These are phyloP conservation scores for Phialocephala sp. DNA, from an alignment of 2,329 filamentous ascomycete species.

Conservation along the genomic window DNA sequence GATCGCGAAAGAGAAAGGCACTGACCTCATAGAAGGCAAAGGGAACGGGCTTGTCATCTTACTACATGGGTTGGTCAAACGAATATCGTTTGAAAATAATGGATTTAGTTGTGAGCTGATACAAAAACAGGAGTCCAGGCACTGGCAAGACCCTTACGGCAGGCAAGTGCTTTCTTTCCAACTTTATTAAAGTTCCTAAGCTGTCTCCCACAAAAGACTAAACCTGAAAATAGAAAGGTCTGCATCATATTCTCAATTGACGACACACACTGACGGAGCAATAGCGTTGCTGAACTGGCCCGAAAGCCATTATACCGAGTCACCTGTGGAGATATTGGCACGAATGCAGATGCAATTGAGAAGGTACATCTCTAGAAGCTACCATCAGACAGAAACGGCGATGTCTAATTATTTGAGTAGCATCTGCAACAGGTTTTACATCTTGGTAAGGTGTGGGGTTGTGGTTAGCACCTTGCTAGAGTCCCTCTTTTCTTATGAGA, in stretches of 20 bases:
- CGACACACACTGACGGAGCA: neutral
- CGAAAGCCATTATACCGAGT: constrained; percentile 57
- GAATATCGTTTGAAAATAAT: neutral
- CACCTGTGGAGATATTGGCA: constrained; percentile 72
- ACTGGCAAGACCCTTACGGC: constrained; percentile 42
- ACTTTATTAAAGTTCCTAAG: neutral
- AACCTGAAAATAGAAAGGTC: constrained; percentile 1
- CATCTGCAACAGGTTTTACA: constrained; percentile 34
- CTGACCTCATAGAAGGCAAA: constrained; percentile 37
- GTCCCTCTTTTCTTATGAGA: neutral
- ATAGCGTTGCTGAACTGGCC: constrained; percentile 57
- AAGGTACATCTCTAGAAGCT: constrained; percentile 23
- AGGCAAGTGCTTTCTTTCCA: constrained; percentile 36
- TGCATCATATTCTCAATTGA: neutral
- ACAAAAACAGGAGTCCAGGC: constrained; percentile 17
- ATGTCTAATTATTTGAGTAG: neutral
- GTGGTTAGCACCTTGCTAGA: constrained; percentile 9
- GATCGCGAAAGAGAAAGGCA: neutral
- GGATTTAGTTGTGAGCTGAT: neutral
- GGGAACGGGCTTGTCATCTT: constrained; percentile 31
- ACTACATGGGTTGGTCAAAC: constrained; percentile 20
- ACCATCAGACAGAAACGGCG: neutral
- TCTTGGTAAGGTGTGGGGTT: constrained; percentile 29
- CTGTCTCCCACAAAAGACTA: neutral
- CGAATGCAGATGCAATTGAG: constrained; percentile 68